Base-by-base conservation (phyloP, 306 rosid genomes). In the Geum urbanum region DNA sequence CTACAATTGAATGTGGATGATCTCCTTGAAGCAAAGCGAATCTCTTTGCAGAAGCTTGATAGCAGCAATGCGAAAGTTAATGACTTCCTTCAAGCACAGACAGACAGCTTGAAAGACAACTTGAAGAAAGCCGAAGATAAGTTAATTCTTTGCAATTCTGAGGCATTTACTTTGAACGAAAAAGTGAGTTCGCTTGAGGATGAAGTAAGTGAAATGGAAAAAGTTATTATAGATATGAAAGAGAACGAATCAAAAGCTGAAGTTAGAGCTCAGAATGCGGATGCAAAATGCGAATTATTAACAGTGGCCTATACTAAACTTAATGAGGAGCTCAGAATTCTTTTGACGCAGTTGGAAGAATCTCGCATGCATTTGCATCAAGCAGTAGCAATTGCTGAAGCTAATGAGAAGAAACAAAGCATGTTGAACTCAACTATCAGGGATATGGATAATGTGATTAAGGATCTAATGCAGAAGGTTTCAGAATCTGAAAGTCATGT, bases 321-420 rank as follows among this genome's bases (percentile, higher is more conserved):
- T 74, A 81, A 59, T 61, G 69, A 77, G 49, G 79, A 83, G 81
- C 48, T 87, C 14, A 43, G 74, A 60, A 77, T 75, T 73, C 74
- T 75, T 73, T 85, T 81, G 84, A 84, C 71, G 78, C 78, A 77
- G 81, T 77, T 94, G 44, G 78, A 66, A 79, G 91, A 88, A 77
- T 77, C 85, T 14, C 82, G 87, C 70, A 69, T 77, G 10, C 83
- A 0, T 72, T 82, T 86, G 71, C 96, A 83, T 84, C 79, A 84
- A 76, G 99, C 95, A 12, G 73, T 76, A 66, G 96, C 97, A 45
- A 81, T 95, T 80, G 89, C 87, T 68, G 95, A 87, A 83, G 99
- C 99, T 75, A 79, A 86, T 80, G 84, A 84, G 72, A 96, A 91
- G 83, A 94, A 91, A 77, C 96, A 85, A 73, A 80, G 46, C 71